A percentile compares a stretch with the other conserved stretches of the same genome.
phyloP scores from a whole-genome alignment of 805 yeast species.

The Jamesozyma rosinii region DNA sequence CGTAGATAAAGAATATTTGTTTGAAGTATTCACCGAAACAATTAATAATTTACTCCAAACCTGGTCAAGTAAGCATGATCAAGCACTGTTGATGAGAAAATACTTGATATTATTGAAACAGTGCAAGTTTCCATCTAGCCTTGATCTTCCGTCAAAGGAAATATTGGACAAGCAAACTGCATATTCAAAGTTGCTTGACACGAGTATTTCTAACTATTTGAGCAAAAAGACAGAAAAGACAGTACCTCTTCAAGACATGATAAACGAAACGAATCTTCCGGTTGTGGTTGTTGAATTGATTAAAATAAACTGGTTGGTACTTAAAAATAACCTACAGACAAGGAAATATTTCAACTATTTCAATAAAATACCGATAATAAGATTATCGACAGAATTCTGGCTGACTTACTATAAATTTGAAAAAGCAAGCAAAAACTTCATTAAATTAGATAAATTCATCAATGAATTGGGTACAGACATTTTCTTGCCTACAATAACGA shows the following conservation, averaged over 20 bases:
- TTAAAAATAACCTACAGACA: constrained; percentile 27
- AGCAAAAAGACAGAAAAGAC: constrained; percentile 14
- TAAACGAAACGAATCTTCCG: constrained; percentile 37
- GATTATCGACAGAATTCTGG: constrained; percentile 47
- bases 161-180: constrained; percentile 17
- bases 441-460: constrained; percentile 39
- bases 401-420: constrained; percentile 46
- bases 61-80: constrained; percentile 12
- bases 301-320: constrained; percentile 22
- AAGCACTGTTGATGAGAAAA: constrained; percentile 9
- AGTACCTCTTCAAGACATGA: constrained; percentile 23
- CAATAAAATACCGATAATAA: constrained; percentile 25
- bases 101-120: constrained; percentile 19
- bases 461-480: constrained; percentile 38
- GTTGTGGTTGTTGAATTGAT: constrained; percentile 32
- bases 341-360: constrained; percentile 27
- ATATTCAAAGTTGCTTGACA: constrained; percentile 21
- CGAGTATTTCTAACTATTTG: constrained; percentile 16
- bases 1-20: constrained; percentile 5
- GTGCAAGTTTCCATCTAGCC: constrained; percentile 14
- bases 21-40: constrained; percentile 9
- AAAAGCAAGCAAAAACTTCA: constrained; percentile 35
- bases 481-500: constrained; percentile 38
- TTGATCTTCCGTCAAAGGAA: constrained; percentile 11
- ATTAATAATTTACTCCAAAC: constrained; percentile 7